A percentile compares a stretch with the other conserved stretches of the same genome.
Evolutionary conservation across 306 rosid genomes (phyloP).

Genomic region (Quercus rubra): DNA sequence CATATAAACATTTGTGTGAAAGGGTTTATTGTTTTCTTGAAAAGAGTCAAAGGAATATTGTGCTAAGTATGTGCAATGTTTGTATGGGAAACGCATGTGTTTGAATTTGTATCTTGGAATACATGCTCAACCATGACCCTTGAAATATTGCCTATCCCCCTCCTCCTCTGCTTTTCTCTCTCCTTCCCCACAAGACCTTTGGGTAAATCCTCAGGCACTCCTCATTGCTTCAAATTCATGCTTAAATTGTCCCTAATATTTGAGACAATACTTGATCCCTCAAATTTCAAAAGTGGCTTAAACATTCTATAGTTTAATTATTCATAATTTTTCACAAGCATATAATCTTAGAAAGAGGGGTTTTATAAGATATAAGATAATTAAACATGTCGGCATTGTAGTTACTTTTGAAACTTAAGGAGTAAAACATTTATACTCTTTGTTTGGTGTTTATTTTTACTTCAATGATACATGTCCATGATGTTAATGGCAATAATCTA

Average conservation of each 20-base stretch:
- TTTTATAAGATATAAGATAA: not conserved
- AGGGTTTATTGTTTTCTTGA: not conserved
- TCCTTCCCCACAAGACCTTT: not conserved
- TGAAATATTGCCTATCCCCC: slow-evolving; percentile 7
- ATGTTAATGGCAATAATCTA: not conserved
- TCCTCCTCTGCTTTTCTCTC: not conserved
- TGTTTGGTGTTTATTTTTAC: not conserved
- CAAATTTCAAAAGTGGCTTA: slow-evolving; percentile 7
- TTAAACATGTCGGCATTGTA: slow-evolving; percentile 3
- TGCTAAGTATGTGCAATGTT: not conserved
- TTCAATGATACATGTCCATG: not conserved
- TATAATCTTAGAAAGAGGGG: not conserved
- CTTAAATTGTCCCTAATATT: not conserved
- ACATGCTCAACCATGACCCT: slow-evolving; percentile 4
- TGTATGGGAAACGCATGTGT: slow-evolving; percentile 6
- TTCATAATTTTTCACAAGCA: not conserved
- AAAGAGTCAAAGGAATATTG: not conserved
- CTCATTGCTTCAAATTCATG: not conserved
- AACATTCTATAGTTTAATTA: not conserved
- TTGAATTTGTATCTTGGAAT: not conserved
- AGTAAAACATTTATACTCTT: not conserved
- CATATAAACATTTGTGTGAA: not conserved
- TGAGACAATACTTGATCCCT: not conserved
- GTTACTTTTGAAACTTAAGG: not conserved
- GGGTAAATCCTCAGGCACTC: not conserved